Percentiles rank a stretch among this genome's conserved stretches.
Conservation (phyloP, 2,329 filamentous ascomycete genomes). For the Acephala macrosclerotiorum region DNA sequence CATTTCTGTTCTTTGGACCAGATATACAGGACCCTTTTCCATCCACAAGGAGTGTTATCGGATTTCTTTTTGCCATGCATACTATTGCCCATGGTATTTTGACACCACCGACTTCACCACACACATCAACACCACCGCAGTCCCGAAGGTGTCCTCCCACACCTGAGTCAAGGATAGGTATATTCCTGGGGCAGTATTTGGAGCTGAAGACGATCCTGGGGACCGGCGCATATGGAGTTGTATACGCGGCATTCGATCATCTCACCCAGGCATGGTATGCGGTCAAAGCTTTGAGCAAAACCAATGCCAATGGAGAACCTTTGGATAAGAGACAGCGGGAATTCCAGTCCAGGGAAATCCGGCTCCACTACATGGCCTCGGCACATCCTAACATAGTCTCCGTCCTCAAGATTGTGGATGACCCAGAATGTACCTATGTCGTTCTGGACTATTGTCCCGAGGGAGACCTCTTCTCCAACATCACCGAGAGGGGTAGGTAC, state of each 20-base stretch:
- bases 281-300: conserved; percentile 96
- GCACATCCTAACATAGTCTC: conserved; percentile 93
- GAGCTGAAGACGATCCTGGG: conserved; percentile 87
- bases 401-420: conserved; percentile 91
- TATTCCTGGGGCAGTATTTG: conserved; percentile 72
- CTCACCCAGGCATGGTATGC: conserved; percentile 76
- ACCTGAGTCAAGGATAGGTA: conserved; percentile 87
- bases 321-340: conserved; percentile 85
- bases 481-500: conserved; percentile 93
- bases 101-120: conserved; percentile 33
- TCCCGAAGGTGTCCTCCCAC: conserved; percentile 44
- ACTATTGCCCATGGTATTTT: conserved; percentile 33
- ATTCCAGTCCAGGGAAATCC: conserved; percentile 94
- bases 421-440: conserved; percentile 91
- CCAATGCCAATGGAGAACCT: conserved; percentile 72
- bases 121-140: conserved; percentile 32
- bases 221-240: conserved; percentile 94
- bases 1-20: conserved; percentile 38
- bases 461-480: conserved; percentile 96
- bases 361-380: conserved; percentile 87
- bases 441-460: conserved; percentile 97
- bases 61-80: conserved; percentile 41
- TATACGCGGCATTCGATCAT: conserved; percentile 90
- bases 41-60: conserved; percentile 28
- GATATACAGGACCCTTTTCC: conserved; percentile 22